Evolutionary conservation across 1,284 basidiomycete species (phyloP).

Genomic region (Trametes pubescens): DNA sequence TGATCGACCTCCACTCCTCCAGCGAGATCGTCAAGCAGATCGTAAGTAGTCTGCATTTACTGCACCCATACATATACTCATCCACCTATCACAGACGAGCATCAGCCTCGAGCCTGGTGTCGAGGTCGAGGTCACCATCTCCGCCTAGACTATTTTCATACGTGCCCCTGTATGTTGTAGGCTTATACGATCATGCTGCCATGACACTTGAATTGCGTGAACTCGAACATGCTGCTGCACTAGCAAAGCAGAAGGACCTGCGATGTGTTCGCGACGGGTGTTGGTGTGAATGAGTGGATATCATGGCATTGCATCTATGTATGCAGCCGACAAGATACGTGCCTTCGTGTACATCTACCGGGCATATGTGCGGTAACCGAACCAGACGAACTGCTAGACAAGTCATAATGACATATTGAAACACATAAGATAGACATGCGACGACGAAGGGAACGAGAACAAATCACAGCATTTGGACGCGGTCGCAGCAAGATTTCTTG

Average conservation of each 20-base stretch:
- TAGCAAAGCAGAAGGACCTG: neutral
- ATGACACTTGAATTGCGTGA: constrained; percentile 3
- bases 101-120: constrained; percentile 99
- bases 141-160: constrained; percentile 50
- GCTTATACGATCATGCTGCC: constrained; percentile 27
- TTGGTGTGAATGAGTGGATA: constrained; percentile 1
- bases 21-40: constrained; percentile 99
- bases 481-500: constrained; percentile 17
- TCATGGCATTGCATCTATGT: constrained; percentile 18
- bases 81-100: constrained; percentile 72
- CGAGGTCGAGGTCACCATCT: constrained; percentile 99
- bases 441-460: constrained; percentile 25
- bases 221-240: neutral
- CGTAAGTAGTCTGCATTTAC: constrained; percentile 58
- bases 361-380: neutral
- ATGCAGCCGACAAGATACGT: constrained; percentile 10
- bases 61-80: constrained; percentile 2
- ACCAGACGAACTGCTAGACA: constrained; percentile 23
- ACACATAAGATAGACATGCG: constrained; percentile 36
- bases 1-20: constrained; percentile 99
- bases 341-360: constrained; percentile 22
- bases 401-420: constrained; percentile 32
- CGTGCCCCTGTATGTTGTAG: constrained; percentile 27
- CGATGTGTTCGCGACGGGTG: too few species aligned
- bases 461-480: constrained; percentile 33